These are phyloP conservation scores for Saitozyma podzolica DNA, from an alignment of 768 basidiomycete species.

Conservation along the genomic window DNA sequence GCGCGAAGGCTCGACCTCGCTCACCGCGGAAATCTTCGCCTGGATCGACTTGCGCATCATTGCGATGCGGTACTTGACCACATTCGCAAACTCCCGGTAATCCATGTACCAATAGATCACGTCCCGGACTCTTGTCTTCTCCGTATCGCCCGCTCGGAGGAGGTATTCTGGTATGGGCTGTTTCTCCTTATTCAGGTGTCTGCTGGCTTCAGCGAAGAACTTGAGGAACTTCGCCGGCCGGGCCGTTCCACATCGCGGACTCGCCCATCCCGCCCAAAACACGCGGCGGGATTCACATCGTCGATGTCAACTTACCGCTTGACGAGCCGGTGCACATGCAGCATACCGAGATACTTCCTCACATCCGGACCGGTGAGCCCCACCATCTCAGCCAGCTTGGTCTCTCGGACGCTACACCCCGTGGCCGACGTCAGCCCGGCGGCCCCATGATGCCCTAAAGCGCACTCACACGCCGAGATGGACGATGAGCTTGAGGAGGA, in stretches of 20 bases:
- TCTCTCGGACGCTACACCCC: slow-evolving; percentile 30
- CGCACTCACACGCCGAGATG: slow-evolving; percentile 84
- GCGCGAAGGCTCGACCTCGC: slow-evolving; percentile 34
- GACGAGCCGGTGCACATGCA: slow-evolving; percentile 44
- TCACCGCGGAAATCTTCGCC: slow-evolving; percentile 79
- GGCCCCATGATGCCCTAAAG: no score
- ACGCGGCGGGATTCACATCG: no score
- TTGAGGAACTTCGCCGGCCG: no score
- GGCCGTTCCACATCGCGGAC: no score
- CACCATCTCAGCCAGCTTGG: slow-evolving; percentile 27
- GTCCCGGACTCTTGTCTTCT: slow-evolving; percentile 66
- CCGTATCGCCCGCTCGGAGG: slow-evolving; percentile 21
- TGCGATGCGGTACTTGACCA: slow-evolving; percentile 94
- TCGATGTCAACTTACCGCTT: slow-evolving; percentile 32
- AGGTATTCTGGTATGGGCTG: slow-evolving; percentile 32
- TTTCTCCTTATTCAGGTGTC: slow-evolving; percentile 46
- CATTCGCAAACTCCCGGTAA: slow-evolving; percentile 92
- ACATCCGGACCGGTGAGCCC: slow-evolving; percentile 38
- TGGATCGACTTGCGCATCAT: slow-evolving; percentile 90
- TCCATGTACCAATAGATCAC: slow-evolving; percentile 96
- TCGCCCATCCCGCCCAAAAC: no score
- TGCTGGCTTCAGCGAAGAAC: slow-evolving; percentile 4
- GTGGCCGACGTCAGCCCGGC: slow-evolving; percentile 4
- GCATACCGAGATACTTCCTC: slow-evolving; percentile 45
- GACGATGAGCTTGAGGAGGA: slow-evolving; percentile 90